Evolutionary conservation across 768 basidiomycete species (phyloP).

Genomic region (Suillus fuscotomentosus): DNA sequence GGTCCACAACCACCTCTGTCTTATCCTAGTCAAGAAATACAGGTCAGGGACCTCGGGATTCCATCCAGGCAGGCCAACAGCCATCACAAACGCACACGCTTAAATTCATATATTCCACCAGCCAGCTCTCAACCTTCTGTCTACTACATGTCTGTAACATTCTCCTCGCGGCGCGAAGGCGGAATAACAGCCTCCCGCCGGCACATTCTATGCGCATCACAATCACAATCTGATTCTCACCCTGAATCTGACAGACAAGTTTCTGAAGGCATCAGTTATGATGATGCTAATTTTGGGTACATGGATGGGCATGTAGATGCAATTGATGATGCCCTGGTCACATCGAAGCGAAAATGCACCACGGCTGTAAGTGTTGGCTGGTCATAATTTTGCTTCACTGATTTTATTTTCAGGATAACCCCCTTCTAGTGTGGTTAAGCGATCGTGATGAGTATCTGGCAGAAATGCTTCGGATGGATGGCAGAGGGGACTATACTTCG

Average conservation of each 20-base stretch:
- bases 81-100: background rate
- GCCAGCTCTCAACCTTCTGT: background rate
- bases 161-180: background rate
- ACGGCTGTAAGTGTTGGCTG: background rate
- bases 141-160: background rate
- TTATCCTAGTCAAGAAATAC: background rate
- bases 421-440: slow-evolving; percentile 4
- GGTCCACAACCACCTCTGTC: too few relatives aligned
- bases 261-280: background rate
- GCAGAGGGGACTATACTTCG: background rate
- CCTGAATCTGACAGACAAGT: too few relatives aligned
- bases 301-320: background rate
- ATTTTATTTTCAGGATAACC: background rate
- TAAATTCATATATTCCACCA: background rate
- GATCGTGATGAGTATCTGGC: slow-evolving; percentile 4
- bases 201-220: background rate
- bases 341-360: too few relatives aligned
- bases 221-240: background rate
- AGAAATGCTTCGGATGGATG: slow-evolving; percentile 8
- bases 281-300: background rate
- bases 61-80: too few relatives aligned
- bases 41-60: background rate
- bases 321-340: too few relatives aligned
- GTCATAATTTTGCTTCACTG: slow-evolving; percentile 1
- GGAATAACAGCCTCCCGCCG: background rate